Evolutionary conservation across 805 yeast genomes (phyloP), one percentile per base, ranked within the genome.

Genomic region (Saccharomycopsis capsularis): DNA sequence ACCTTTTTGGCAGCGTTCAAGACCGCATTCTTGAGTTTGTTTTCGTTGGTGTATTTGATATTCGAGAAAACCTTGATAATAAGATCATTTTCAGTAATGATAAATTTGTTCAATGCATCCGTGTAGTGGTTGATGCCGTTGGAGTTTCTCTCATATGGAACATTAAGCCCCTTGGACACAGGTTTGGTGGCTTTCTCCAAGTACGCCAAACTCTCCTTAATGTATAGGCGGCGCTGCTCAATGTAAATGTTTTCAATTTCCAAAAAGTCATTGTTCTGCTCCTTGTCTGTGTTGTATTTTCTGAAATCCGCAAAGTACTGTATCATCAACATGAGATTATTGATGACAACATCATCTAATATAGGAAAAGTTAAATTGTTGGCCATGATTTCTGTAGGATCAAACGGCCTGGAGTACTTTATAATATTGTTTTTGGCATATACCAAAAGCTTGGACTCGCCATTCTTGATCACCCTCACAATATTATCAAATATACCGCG

Each of bases 401-500:
- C 76, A 54, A 73, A 69, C 22, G 76, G 69, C 51, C 58, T 62
- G 40, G 67, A 69, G 23, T 58, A 59, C 46, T 67, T 67, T 45
- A 63, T 66, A 21, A 79, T 53, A n/a, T 70, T 59, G n/a, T 65
- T 60, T 23, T 68, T 68, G 54, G 83, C 76, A 57, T 74, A 74
- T 4, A 64, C 60, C 50, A 73, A 73, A 38, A 86, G 59, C 40
- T 74, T 74, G 41, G 70, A 58, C 53, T 83, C 88, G 35, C 85
- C 76, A 51, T 71, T 73, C 38, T 69, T 70, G 15, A 85, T 74
- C 3, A 81, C 65, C 30, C 70, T 73, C 24, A 75, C 75, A 35
- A 85, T 68, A 58, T 79, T 81, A 29, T 77, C 75, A 39, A 78
- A 67, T 3, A 88, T 76, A 22, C 95, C 93, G 48, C 75, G 76